These are phyloP conservation scores for Yarrowia osloensis DNA, from an alignment of 805 yeast species.

Conservation along the genomic window DNA sequence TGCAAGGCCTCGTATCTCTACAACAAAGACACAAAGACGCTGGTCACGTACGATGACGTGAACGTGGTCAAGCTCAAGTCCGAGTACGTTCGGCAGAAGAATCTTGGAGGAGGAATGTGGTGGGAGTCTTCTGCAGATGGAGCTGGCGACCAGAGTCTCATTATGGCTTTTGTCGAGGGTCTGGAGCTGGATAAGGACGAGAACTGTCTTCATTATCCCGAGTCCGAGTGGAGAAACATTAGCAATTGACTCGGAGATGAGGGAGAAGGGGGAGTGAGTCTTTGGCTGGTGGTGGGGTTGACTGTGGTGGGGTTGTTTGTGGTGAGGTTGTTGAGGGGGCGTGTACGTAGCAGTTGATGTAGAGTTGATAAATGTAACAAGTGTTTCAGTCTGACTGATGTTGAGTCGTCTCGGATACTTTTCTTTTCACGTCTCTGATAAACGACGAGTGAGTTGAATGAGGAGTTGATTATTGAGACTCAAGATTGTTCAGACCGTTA, in stretches of 20 bases:
- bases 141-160: slow-evolving; percentile 33
- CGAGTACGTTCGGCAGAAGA: slow-evolving; percentile 49
- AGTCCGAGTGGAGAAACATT: slow-evolving; percentile 27
- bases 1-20: slow-evolving; percentile 60
- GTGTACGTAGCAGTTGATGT: no score
- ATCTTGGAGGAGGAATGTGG: slow-evolving; percentile 85
- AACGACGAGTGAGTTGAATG: no score
- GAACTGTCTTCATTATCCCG: slow-evolving; percentile 31
- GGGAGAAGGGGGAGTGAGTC: not conserved
- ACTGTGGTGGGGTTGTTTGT: not conserved
- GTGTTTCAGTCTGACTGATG: no score
- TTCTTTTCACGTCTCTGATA: no score
- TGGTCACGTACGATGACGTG: slow-evolving; percentile 69
- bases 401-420: no score
- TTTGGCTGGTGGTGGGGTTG: not conserved
- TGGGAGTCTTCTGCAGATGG: slow-evolving; percentile 77
- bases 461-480: no score
- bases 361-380: no score
- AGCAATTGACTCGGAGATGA: not conserved
- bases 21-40: slow-evolving; percentile 42
- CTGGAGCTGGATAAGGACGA: slow-evolving; percentile 31
- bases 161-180: slow-evolving; percentile 34
- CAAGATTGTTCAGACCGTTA: no score
- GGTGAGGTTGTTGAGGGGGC: not conserved
- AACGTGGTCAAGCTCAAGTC: slow-evolving; percentile 60